Evolutionary conservation across 2,329 filamentous ascomycete species (phyloP).

Genomic region (Fusarium sp.): DNA sequence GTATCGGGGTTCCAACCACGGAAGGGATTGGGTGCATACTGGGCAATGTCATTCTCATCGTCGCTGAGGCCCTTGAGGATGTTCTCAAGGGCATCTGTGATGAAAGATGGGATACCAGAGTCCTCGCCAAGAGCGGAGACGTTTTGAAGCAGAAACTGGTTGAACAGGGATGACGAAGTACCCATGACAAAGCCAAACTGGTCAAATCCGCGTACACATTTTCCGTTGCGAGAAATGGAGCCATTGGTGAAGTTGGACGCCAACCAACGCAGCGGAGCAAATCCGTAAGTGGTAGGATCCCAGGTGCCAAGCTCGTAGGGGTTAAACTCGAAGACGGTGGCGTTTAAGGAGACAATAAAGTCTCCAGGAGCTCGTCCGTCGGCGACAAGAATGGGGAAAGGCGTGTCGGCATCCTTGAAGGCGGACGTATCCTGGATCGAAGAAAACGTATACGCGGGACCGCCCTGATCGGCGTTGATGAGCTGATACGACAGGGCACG

Average conservation of each 20-base stretch:
- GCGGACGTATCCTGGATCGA: constrained; percentile 64
- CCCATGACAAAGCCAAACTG: constrained; percentile 84
- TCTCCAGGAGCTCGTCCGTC: constrained; percentile 58
- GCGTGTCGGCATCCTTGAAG: constrained; percentile 55
- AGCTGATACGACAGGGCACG: constrained; percentile 85
- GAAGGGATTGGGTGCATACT: constrained; percentile 71
- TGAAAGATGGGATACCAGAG: constrained; percentile 54
- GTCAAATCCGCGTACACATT: constrained; percentile 74
- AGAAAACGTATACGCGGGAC: constrained; percentile 82
- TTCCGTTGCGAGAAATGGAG: constrained; percentile 54
- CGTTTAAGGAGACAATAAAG: constrained; percentile 61
- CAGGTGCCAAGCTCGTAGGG: constrained; percentile 74
- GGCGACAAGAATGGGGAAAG: constrained; percentile 62
- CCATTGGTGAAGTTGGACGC: constrained; percentile 68
- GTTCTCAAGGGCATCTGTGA: constrained; percentile 57
- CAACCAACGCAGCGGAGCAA: constrained; percentile 68
- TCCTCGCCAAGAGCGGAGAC: constrained; percentile 50
- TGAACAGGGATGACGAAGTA: constrained; percentile 83
- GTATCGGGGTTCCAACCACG: constrained; percentile 60
- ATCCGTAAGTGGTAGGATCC: constrained; percentile 69
- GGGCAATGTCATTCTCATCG: constrained; percentile 78
- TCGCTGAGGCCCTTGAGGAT: constrained; percentile 67
- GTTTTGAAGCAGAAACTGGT: constrained; percentile 70
- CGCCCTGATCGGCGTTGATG: constrained; percentile 78
- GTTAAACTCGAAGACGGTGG: constrained; percentile 72